Evolutionary conservation across 371 early-diverging fungal species (phyloP), one percentile per base, ranked within the genome.

Genomic region (Mucor circinelloides): DNA sequence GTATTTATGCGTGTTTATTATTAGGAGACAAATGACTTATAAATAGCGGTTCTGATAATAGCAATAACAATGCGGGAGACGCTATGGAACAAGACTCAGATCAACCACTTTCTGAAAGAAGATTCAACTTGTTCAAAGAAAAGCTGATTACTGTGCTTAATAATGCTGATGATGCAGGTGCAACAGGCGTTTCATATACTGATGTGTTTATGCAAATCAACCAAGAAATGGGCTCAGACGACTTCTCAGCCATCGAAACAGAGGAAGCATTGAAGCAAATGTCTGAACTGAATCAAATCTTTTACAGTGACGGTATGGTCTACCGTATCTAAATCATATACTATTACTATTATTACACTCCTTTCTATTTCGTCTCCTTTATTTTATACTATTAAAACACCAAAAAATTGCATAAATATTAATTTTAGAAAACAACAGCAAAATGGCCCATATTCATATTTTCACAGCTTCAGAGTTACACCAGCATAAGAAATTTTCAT

Each of bases 241-340:
- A 73, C 42, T 82, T 79, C 44, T 72, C 66, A 34, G 19, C 64
- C 7, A 31, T 28, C 34, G 79, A 82, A 66, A 64, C 71, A 1
- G 52, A 70, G 17, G 36, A 56, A 1, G 77, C 82, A 27, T 58
- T 82, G 30, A 38, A 63, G 12, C 62, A 50, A 34, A 87, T 93
- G 92, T 78, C 85, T 40, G 73, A 74, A 17, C 85, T 74, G 25
- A 93, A 93, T 77, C 86, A 91, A 66, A 76, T 93, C 66, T 91
- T 92, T 91, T 89, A 85, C 76, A 83, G 80, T 36, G 90, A 87
- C 62, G 87, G 82, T 42, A 75, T 81, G 50, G 76, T 91, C 57
- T 87, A 90, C 70, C 57, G 58, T 48, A 48, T 65, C 21, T 63
- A 63, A 56, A n/a, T 8, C 17, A 30, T 40, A 13, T 40, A 40